Conservation (phyloP, 768 basidiomycete genomes). For the Rhodotorula kratochvilovae region DNA sequence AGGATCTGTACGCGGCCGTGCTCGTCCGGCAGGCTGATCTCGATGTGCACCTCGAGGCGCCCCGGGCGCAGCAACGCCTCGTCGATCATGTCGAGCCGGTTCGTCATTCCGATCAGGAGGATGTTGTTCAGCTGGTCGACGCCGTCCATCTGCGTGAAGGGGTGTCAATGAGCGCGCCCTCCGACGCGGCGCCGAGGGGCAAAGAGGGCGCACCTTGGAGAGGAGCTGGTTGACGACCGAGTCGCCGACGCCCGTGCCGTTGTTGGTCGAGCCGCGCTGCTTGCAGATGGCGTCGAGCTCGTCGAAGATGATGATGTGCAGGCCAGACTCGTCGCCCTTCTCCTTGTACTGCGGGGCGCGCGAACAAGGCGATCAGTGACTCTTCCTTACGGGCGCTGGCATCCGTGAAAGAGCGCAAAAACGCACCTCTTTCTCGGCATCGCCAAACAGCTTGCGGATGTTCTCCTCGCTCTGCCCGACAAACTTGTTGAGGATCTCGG, state of each 20-base stretch:
- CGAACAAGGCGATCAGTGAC: not conserved
- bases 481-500: constrained; percentile 93
- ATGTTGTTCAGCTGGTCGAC: constrained; percentile 99
- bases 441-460: constrained; percentile 92
- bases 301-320: constrained; percentile 99
- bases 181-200: too few species aligned
- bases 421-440: constrained; percentile 90
- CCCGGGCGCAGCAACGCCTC: constrained; percentile 95
- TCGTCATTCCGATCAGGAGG: constrained; percentile 99
- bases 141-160: constrained; percentile 93
- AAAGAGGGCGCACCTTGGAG: constrained; percentile 66
- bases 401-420: too few species aligned
- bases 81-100: constrained; percentile 96
- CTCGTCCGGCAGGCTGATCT: constrained; percentile 95
- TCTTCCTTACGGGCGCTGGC: too few species aligned
- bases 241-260: constrained; percentile 95
- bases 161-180: too few species aligned
- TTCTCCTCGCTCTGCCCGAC: constrained; percentile 98
- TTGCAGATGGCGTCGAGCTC: constrained; percentile 98
- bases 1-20: constrained; percentile 87
- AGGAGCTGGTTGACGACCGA: constrained; percentile 97
- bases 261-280: constrained; percentile 86
- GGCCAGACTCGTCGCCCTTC: constrained; percentile 90
- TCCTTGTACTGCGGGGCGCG: constrained; percentile 70
- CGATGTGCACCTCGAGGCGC: constrained; percentile 98